Evolutionary conservation across 305 asterid species (phyloP).

Genomic region (Withania somnifera): DNA sequence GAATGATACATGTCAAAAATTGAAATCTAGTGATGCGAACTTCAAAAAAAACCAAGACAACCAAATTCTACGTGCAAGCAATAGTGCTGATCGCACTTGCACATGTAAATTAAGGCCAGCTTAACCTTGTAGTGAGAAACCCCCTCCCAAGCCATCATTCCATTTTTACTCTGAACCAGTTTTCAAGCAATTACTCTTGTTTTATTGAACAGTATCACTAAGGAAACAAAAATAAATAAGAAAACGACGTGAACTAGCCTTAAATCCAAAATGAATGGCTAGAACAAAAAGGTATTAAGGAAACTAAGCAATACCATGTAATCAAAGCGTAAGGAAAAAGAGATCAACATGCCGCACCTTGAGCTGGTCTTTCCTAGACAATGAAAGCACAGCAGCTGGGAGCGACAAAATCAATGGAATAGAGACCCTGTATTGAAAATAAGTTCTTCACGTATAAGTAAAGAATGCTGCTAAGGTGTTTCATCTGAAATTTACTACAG

Average conservation of each 20-base stretch:
- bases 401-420: conserved; percentile 77
- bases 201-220: neutral
- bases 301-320: neutral
- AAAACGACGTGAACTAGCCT: neutral
- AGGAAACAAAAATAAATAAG: neutral
- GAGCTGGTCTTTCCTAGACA: conserved; percentile 64
- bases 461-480: neutral
- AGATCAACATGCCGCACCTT: conserved; percentile 41
- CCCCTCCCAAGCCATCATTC: neutral
- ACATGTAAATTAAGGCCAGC: neutral
- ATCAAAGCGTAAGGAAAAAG: neutral
- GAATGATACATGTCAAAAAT: neutral
- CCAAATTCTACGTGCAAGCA: neutral
- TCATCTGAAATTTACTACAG: neutral
- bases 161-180: neutral
- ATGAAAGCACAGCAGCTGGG: conserved; percentile 71
- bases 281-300: neutral
- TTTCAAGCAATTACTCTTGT: neutral
- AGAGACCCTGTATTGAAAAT: conserved; percentile 44
- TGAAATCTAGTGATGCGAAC: neutral
- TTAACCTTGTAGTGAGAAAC: neutral
- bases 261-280: neutral
- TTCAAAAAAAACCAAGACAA: neutral
- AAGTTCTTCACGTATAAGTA: neutral
- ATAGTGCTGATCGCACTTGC: neutral